A percentile compares a stretch with the other conserved stretches of the same genome.
Evolutionary conservation across 306 rosid species (phyloP).

Genomic region (Vachellia pachyceras): DNA sequence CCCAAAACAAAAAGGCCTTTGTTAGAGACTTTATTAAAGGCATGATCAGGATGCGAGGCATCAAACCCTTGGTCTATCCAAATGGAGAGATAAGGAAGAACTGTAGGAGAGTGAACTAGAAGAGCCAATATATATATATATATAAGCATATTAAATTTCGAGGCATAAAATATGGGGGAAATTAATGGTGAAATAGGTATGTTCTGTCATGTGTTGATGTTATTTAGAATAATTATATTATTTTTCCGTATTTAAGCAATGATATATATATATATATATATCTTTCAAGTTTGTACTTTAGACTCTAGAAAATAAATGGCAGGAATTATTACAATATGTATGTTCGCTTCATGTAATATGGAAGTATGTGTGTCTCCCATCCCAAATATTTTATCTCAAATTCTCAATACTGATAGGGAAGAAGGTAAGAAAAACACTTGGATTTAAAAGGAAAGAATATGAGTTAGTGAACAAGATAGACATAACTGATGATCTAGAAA

Average conservation of each 20-base stretch:
- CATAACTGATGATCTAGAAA: too few relatives aligned
- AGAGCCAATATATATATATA: too few relatives aligned
- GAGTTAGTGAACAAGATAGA: too few relatives aligned
- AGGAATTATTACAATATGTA: too few relatives aligned
- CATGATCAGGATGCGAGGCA: slow-evolving; percentile 84
- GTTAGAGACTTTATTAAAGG: slow-evolving; percentile 57
- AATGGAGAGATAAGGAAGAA: slow-evolving; percentile 71
- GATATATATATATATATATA: background rate
- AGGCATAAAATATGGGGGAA: background rate
- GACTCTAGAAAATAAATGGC: too few relatives aligned
- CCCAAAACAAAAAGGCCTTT: slow-evolving; percentile 45
- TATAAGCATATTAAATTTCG: background rate
- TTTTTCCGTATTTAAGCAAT: background rate
- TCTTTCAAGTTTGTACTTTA: background rate
- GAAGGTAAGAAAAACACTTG: too few relatives aligned
- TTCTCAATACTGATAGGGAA: too few relatives aligned
- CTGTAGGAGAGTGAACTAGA: slow-evolving; percentile 58
- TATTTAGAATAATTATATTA: background rate
- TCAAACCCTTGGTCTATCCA: slow-evolving; percentile 70
- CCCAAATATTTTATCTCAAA: too few relatives aligned
- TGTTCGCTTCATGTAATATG: too few relatives aligned
- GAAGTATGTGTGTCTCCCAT: too few relatives aligned
- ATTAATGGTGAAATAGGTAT: background rate
- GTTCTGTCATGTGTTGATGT: background rate
- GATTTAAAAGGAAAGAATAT: too few relatives aligned